Base-by-base conservation (phyloP, 345 rosid genomes). In the Eutrema heterophyllum region DNA sequence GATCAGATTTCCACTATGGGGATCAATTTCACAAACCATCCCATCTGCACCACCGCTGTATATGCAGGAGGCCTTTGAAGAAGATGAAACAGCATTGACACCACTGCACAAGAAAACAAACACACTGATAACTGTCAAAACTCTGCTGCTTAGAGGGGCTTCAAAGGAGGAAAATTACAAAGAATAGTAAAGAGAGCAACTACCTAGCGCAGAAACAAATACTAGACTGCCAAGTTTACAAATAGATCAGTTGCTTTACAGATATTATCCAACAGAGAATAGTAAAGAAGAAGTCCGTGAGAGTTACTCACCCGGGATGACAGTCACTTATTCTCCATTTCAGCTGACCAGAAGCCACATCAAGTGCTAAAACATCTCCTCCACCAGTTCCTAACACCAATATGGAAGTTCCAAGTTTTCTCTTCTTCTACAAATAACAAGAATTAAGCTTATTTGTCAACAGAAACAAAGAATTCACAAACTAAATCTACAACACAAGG, bases 31-130 rank as follows among this genome's bases (percentile, higher is more conserved):
- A 79, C 96, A 95, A 71, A 86, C 74, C 94, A 92, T 85, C 72
- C 99, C 99, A 86, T 95, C 98, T 52, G 91, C 89, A 27, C 99
- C 99, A 0, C 89, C 85, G 56, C 86, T 84, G 83, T 90, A 92
- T 64, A 85, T 78, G 67, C 74, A 79, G 5, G 88, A 84, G 62
- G 84, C 88, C 61, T 72, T 82, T 3, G 79, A 56, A 30, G 96
- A 86, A 78, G 87, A 90, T 59, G 96, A 85, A 83, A 95, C 81
- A 56, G 94, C 85, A 82, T 83, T 84, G 46, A 90, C 98, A 54
- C 99, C 97, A 84, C 99, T 95, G 90, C 85, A 82, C 18, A 72
- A 77, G 33, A 67, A 40, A 60, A 9, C 45, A 45, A 62, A 38
- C 35, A 73, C 48, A 38, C 60, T 24, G 30, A 52, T 30, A 52